A percentile compares a stretch with the other conserved stretches of the same genome.
phyloP scores from a whole-genome alignment of 768 basidiomycete genomes.

The Thelephora ganbajun region DNA sequence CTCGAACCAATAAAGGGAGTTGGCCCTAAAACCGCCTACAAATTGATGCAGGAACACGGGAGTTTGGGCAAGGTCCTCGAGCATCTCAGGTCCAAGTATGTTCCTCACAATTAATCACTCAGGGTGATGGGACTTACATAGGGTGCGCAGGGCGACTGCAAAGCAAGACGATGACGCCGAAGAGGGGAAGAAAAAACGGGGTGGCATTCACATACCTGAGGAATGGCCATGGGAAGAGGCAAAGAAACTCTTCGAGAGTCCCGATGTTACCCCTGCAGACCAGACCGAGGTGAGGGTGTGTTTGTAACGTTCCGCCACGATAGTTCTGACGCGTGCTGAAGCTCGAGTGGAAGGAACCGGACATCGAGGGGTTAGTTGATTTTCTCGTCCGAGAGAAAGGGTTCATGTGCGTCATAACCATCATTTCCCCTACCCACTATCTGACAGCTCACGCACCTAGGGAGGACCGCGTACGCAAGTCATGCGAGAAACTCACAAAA shows the following conservation, averaged over 20 bases:
- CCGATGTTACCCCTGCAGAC: slow-evolving; percentile 78
- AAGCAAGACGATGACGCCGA: slow-evolving; percentile 29
- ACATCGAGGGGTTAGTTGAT: slow-evolving; percentile 84
- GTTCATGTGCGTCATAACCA: slow-evolving; percentile 60
- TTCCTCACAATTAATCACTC: slow-evolving; percentile 1
- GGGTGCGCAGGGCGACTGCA: slow-evolving; percentile 23
- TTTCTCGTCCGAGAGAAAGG: slow-evolving; percentile 93
- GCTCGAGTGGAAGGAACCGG: slow-evolving; percentile 92
- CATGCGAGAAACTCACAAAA: slow-evolving; percentile 85
- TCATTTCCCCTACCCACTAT: neutral
- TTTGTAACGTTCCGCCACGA: neutral
- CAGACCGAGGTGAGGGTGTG: slow-evolving; percentile 68
- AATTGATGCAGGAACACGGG: slow-evolving; percentile 76
- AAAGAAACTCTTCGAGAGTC: slow-evolving; percentile 77
- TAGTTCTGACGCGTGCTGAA: slow-evolving; percentile 17
- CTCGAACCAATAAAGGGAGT: slow-evolving; percentile 97
- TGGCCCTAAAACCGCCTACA: slow-evolving; percentile 90
- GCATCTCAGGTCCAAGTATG: slow-evolving; percentile 66
- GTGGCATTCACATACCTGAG: slow-evolving; percentile 70
- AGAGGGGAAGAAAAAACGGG: slow-evolving; percentile 56
- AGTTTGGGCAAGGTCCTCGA: slow-evolving; percentile 59
- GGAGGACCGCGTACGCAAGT: slow-evolving; percentile 92
- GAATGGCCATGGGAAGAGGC: slow-evolving; percentile 98
- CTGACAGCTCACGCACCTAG: slow-evolving; percentile 25
- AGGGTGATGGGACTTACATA: slow-evolving; percentile 3